These are phyloP conservation scores for Lodderomyces oxycetoniae DNA, from an alignment of 1,139 yeast genomes.

Conservation along the genomic window DNA sequence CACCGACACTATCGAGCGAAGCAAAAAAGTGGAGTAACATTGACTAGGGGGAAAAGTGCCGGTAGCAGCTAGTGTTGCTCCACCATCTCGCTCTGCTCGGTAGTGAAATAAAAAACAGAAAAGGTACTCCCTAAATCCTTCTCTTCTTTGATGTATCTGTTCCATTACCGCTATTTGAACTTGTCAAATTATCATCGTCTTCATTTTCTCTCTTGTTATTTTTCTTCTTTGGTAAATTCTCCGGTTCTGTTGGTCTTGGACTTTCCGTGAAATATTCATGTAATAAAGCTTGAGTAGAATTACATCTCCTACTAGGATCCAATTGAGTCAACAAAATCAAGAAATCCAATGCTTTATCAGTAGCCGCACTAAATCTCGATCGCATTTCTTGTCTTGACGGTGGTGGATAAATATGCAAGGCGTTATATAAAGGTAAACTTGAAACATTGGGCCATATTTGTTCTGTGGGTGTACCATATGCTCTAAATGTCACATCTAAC, in stretches of 20 bases:
- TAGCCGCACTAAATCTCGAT: slow-evolving; percentile 85
- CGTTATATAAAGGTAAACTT: slow-evolving; percentile 68
- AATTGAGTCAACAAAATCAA: slow-evolving; percentile 69
- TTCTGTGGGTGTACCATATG: slow-evolving; percentile 94
- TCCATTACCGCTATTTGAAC: slow-evolving; percentile 1
- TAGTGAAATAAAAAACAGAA: too few relatives aligned
- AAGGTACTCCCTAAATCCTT: slow-evolving; percentile 11
- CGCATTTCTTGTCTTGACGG: slow-evolving; percentile 81
- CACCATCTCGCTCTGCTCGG: too few relatives aligned
- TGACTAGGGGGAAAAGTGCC: too few relatives aligned
- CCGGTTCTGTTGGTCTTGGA: slow-evolving; percentile 77
- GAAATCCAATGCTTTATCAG: slow-evolving; percentile 76
- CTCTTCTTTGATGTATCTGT: slow-evolving; percentile 10
- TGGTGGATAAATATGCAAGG: slow-evolving; percentile 70
- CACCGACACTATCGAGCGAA: too few relatives aligned
- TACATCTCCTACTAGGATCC: slow-evolving; percentile 73
- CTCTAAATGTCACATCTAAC: slow-evolving; percentile 84
- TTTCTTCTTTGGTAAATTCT: slow-evolving; percentile 54
- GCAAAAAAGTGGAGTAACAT: too few relatives aligned
- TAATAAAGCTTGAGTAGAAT: slow-evolving; percentile 59
- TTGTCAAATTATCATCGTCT: slow-evolving; percentile 12
- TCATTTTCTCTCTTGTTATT: slow-evolving; percentile 19
- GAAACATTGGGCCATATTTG: slow-evolving; percentile 89
- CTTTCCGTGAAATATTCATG: slow-evolving; percentile 67
- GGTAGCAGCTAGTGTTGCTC: too few relatives aligned